Percentiles rank a stretch among this genome's conserved stretches.
Conservation (phyloP, 257 asterid species). For the Scutellaria baicalensis region DNA sequence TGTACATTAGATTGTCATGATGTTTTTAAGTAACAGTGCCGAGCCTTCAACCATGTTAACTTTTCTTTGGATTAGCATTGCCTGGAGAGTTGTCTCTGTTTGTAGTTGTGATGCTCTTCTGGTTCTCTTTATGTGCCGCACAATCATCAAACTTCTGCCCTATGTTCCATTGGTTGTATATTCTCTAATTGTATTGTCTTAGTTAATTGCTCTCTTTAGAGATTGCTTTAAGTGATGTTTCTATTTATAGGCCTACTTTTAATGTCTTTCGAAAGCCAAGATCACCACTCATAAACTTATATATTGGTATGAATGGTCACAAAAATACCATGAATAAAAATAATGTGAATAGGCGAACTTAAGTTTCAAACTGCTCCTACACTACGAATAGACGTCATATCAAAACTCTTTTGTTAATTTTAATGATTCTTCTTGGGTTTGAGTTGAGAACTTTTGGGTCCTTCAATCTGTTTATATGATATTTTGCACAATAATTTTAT, state of each 20-base stretch:
- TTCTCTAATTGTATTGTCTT: neutral
- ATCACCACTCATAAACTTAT: neutral
- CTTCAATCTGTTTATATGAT: neutral
- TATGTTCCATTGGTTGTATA: neutral
- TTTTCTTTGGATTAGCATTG: neutral
- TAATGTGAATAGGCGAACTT: neutral
- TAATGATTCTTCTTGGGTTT: neutral
- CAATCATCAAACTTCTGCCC: too few relatives aligned
- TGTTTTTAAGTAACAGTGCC: neutral
- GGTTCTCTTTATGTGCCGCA: neutral
- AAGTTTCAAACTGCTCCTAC: neutral
- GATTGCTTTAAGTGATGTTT: neutral
- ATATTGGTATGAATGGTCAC: neutral
- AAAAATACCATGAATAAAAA: neutral
- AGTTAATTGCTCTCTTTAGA: neutral
- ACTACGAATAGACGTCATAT: neutral
- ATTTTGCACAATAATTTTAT: neutral
- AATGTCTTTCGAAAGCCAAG: neutral
- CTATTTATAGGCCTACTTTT: neutral
- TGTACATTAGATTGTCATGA: neutral
- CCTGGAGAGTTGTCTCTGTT: neutral
- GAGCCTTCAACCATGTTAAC: neutral
- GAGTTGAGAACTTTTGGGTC: neutral
- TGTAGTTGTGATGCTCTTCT: neutral
- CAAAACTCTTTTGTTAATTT: neutral